These are phyloP conservation scores for Wickerhamomyces sp. DNA, from an alignment of 1,139 yeast genomes.

Conservation along the genomic window DNA sequence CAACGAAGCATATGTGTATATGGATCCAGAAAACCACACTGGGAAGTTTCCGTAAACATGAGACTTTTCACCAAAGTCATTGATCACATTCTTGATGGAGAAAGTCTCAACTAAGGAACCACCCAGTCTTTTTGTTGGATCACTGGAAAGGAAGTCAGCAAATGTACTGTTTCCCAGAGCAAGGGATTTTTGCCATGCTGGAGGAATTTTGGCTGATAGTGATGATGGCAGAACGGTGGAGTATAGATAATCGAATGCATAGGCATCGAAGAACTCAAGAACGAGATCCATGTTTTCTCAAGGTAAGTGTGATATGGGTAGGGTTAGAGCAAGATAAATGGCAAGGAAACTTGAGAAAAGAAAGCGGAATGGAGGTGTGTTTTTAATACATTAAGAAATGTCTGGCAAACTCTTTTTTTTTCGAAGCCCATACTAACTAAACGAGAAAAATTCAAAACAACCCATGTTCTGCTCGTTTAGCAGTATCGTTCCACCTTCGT, in stretches of 20 bases:
- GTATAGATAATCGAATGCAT: constrained; percentile 63
- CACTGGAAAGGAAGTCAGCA: constrained; percentile 23
- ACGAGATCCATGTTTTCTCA: constrained; percentile 73
- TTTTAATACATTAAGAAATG: too few relatives aligned
- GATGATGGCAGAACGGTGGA: constrained; percentile 54
- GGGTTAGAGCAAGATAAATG: too few relatives aligned
- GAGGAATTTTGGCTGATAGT: constrained; percentile 32
- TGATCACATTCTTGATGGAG: constrained; percentile 17
- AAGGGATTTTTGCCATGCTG: constrained; percentile 25
- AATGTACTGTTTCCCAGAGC: constrained; percentile 25
- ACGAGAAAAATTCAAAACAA: too few relatives aligned
- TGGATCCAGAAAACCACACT: constrained; percentile 42
- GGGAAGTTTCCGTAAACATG: constrained; percentile 46
- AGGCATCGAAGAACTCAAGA: constrained; percentile 72
- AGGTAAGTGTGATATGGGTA: background rate
- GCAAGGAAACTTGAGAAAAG: too few relatives aligned
- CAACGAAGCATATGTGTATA: constrained; percentile 54
- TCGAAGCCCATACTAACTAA: too few relatives aligned
- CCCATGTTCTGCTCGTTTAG: too few relatives aligned
- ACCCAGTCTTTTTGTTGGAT: constrained; percentile 7
- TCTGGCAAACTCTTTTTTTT: too few relatives aligned
- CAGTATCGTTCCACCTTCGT: too few relatives aligned
- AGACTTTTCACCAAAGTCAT: constrained; percentile 10
- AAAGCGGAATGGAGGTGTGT: background rate
- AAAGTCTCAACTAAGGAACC: constrained; percentile 2